phyloP scores from a whole-genome alignment of 306 rosid species.

The Dalbergia oliveri region DNA sequence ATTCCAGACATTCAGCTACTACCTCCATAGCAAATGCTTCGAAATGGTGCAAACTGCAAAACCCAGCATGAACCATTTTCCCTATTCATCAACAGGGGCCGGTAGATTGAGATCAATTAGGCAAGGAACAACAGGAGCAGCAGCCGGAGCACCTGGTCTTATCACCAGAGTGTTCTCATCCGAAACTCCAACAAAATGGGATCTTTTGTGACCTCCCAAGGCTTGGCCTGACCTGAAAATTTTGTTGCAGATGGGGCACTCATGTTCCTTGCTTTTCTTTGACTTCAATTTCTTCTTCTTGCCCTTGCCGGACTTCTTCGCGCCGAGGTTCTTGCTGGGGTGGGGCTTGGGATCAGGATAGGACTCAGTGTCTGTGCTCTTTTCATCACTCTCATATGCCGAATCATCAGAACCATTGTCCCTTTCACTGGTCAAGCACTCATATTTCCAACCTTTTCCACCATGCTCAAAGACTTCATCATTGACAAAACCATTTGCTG shows the following conservation, averaged over 20 bases:
- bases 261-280: slow-evolving; percentile 77
- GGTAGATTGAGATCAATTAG: slow-evolving; percentile 93
- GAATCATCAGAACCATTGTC: slow-evolving; percentile 53
- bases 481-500: slow-evolving; percentile 35
- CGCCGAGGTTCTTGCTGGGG: slow-evolving; percentile 44
- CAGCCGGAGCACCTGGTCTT: slow-evolving; percentile 51
- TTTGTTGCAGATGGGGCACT: slow-evolving; percentile 86
- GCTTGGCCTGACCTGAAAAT: slow-evolving; percentile 93
- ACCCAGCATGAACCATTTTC: slow-evolving; percentile 42
- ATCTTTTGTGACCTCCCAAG: slow-evolving; percentile 96
- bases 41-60: slow-evolving; percentile 45
- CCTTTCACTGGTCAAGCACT: slow-evolving; percentile 55
- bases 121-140: slow-evolving; percentile 49
- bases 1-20: slow-evolving; percentile 41
- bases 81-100: slow-evolving; percentile 77
- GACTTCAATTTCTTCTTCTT: slow-evolving; percentile 59
- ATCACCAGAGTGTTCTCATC: slow-evolving; percentile 64
- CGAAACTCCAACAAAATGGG: slow-evolving; percentile 83
- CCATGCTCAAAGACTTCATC: slow-evolving; percentile 34
- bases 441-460: slow-evolving; percentile 45
- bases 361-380: slow-evolving; percentile 63
- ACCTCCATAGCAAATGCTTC: slow-evolving; percentile 41
- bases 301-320: slow-evolving; percentile 40
- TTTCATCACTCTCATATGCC: slow-evolving; percentile 70
- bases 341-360: slow-evolving; percentile 51